Percentiles rank a stretch among this genome's conserved stretches.
phyloP scores from a whole-genome alignment of 176 grass and related monocot genomes.

The Hordeum vulgare region DNA sequence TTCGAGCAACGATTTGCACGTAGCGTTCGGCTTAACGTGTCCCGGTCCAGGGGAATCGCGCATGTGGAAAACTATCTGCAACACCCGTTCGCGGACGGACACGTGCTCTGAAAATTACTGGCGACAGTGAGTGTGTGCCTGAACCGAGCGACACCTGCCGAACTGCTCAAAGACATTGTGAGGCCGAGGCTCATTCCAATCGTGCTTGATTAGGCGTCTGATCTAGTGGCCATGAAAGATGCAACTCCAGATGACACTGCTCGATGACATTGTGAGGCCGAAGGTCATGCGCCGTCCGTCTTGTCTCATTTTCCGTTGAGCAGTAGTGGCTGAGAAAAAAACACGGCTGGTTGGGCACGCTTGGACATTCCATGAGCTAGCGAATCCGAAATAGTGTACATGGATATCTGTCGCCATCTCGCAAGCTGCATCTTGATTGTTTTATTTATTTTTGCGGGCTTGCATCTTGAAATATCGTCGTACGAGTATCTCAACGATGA shows the following conservation, averaged over 20 bases:
- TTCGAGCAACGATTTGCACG: background rate
- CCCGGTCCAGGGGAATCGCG: background rate
- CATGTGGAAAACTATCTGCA: background rate
- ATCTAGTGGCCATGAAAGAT: background rate
- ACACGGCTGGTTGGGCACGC: background rate
- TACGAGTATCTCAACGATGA: conserved; percentile 22
- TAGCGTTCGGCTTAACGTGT: background rate
- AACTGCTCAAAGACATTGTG: background rate
- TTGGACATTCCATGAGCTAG: background rate
- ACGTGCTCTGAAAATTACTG: background rate
- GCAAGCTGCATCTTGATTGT: background rate
- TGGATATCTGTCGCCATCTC: background rate
- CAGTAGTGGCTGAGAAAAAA: background rate
- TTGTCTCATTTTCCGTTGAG: background rate
- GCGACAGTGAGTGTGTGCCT: no score
- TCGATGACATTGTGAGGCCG: background rate
- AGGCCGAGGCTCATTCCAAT: no score
- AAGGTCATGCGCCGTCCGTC: background rate
- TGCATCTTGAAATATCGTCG: background rate
- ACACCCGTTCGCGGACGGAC: background rate
- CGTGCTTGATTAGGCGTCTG: background rate
- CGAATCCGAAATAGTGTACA: background rate
- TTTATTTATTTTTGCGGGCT: no score
- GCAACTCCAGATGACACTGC: background rate
- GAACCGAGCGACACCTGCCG: background rate